Percentiles rank a stretch among this genome's conserved stretches.
Conservation (phyloP, 73 alveolate species). For the Stentor roeselii region DNA sequence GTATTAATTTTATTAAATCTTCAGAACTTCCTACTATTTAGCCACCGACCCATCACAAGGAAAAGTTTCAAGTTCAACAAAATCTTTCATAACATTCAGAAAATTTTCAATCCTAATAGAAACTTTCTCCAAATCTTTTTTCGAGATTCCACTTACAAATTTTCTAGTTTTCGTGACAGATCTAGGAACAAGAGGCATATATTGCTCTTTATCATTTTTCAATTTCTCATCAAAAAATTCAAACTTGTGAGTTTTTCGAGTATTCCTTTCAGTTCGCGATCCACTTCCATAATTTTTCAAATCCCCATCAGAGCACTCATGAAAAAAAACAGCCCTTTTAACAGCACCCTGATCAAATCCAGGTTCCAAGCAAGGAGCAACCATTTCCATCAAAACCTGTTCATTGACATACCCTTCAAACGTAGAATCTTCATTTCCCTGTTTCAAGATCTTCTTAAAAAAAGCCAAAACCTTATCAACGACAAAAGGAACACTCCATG, state of each 20-base stretch:
- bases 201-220: neutral
- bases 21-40: no score
- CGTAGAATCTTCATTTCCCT: slow-evolving; percentile 53
- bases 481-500: slow-evolving; percentile 87
- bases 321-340: slow-evolving; percentile 48
- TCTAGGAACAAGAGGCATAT: neutral
- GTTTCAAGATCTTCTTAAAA: slow-evolving; percentile 50
- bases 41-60: no score
- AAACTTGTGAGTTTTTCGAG: no score
- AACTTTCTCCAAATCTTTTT: no score
- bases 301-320: slow-evolving; percentile 59
- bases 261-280: slow-evolving; percentile 3
- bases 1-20: no score
- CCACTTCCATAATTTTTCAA: slow-evolving; percentile 50
- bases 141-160: neutral
- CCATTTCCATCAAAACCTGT: slow-evolving; percentile 41
- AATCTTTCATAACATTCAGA: no score
- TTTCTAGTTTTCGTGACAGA: neutral
- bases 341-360: slow-evolving; percentile 31
- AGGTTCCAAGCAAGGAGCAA: no score
- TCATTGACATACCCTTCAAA: slow-evolving; percentile 38
- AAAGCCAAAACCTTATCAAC: slow-evolving; percentile 76
- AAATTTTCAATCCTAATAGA: no score
- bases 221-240: no score
- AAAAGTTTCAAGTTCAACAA: no score